Evolutionary conservation across 352 stramenopile genomes (phyloP), one percentile per base, ranked within the genome.

Genomic region (Blastocystis sp.): DNA sequence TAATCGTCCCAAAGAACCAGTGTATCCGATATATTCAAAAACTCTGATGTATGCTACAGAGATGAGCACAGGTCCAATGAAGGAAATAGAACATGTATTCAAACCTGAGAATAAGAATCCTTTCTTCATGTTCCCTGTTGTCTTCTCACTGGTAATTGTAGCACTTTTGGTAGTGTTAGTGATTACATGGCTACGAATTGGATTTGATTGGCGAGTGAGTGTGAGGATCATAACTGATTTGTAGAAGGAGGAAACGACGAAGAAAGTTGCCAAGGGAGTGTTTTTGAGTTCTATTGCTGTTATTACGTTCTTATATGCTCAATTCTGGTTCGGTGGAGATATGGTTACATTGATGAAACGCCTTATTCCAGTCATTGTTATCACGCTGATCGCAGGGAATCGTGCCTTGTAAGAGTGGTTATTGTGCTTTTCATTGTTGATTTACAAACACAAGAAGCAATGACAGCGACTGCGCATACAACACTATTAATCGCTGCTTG

Each of bases 21-120:
- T 64, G 73, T 89, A 56, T 56, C 78, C 78, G 7, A 35, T 89
- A 19, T 89, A 89, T 56, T 76, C 35, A 33, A 89, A 89, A 33
- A 58, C 78, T 30, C 44, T 89, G 66, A 33, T 64, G 40, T 89
- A 89, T 56, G 78, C 73, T n/a, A 89, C 53, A 51, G 78, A 89
- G 48, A 79, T 51, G 27, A 89, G 60, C 24, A 33, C 76, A 35
- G 40, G 69, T 37, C 78, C 78, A 40, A 37, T 89, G 60, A 76
- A 76, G 42, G 78, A 89, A 51, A 89, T 89, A 19, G 37, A 73
- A 35, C 78, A 89, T 62, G 66, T 79, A 35, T 89, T 76, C 42
- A 30, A 42, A 24, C 27, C 42, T 17, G 78, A 89, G 42, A 89
- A 76, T 27, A 78, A 78, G 66, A 76, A 89, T 27, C 78, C 78